Conservation (phyloP, 345 rosid genomes). For the Eucalyptus erythrocorys region DNA sequence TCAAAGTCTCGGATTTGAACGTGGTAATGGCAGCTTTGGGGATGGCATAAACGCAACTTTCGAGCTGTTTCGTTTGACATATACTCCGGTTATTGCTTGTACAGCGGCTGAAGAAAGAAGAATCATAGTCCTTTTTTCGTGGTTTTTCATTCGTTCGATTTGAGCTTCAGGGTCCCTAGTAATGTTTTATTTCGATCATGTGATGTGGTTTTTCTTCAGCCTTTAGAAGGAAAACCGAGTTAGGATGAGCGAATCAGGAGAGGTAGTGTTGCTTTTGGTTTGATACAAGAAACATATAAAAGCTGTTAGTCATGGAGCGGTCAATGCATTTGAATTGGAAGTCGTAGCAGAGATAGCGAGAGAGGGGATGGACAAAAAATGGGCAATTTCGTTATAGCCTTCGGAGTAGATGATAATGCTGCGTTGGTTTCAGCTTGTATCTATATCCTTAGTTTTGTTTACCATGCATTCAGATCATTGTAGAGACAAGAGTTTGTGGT, state of each 20-base stretch:
- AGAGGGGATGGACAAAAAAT: not conserved
- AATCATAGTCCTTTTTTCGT: not conserved
- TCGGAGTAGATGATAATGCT: accelerated
- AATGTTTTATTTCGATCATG: not conserved
- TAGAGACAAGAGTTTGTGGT: not conserved
- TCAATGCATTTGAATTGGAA: not conserved
- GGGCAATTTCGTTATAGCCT: not conserved
- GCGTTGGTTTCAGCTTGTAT: not conserved
- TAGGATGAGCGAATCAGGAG: accelerated
- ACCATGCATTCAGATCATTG: not conserved
- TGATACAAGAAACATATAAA: not conserved
- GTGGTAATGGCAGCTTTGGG: not conserved
- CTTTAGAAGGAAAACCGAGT: not conserved
- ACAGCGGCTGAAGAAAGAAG: not conserved
- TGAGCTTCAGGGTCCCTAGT: not conserved
- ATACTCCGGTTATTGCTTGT: not conserved
- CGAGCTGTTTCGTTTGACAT: not conserved
- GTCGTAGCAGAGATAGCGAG: not conserved
- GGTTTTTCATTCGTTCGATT: not conserved
- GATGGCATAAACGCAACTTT: not conserved
- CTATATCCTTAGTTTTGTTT: not conserved
- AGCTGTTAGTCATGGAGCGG: not conserved
- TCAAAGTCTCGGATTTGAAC: not conserved
- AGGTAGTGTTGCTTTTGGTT: not conserved
- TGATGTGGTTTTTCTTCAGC: not conserved